phyloP scores from a whole-genome alignment of 257 asterid genomes.

The Penstemon newberryi region DNA sequence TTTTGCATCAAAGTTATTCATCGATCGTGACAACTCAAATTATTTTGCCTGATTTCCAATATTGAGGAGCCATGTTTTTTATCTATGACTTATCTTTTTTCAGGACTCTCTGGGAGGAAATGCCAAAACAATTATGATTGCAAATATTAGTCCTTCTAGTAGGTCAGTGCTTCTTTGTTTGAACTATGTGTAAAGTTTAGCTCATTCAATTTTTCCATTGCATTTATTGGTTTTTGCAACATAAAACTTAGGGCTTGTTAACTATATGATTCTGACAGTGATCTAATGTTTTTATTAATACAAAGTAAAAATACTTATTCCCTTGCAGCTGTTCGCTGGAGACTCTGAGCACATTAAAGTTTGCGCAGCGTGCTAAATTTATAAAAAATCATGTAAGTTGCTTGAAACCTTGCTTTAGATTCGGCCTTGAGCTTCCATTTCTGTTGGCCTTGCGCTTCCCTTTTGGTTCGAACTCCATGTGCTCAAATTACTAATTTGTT shows the following conservation, averaged over 20 bases:
- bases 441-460: slow-evolving; percentile 15
- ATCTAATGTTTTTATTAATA: not conserved
- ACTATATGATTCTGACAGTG: slow-evolving; percentile 7
- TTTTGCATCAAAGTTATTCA: not conserved
- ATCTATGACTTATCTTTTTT: slow-evolving; percentile 20
- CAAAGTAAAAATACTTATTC: slow-evolving; percentile 23
- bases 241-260: slow-evolving; percentile 15
- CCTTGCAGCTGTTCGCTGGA: slow-evolving; percentile 73
- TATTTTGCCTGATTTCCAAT: not conserved
- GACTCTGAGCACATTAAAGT: slow-evolving; percentile 86
- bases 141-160: slow-evolving; percentile 89
- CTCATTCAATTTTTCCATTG: slow-evolving; percentile 1
- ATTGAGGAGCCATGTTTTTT: slow-evolving; percentile 8
- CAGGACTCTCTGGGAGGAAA: slow-evolving; percentile 99
- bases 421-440: slow-evolving; percentile 12
- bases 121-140: slow-evolving; percentile 92
- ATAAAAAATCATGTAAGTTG: slow-evolving; percentile 72
- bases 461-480: not conserved
- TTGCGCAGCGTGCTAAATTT: slow-evolving; percentile 88
- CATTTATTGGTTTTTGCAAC: slow-evolving; percentile 2
- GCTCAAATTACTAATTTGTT: not conserved
- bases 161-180: slow-evolving; percentile 43
- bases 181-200: slow-evolving; percentile 16
- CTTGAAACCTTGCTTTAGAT: not conserved
- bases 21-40: not conserved